phyloP scores from a whole-genome alignment of 2,329 filamentous ascomycete genomes.

The Monilinia fructicola region DNA sequence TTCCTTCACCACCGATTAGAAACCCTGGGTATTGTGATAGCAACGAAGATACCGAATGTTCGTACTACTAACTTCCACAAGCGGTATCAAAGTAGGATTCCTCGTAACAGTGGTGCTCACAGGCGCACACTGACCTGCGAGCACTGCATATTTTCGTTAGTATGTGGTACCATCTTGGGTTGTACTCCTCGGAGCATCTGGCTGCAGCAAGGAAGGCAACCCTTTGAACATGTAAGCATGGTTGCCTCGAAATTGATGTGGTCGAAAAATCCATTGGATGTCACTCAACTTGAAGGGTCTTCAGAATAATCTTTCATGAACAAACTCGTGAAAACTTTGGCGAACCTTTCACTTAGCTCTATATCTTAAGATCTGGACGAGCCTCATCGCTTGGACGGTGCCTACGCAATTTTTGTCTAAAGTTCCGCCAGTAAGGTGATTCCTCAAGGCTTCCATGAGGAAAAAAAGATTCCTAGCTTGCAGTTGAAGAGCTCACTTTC shows the following conservation, averaged over 20 bases:
- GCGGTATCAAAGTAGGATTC: neutral
- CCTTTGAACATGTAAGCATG: neutral
- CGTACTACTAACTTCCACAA: neutral
- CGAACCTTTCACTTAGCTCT: neutral
- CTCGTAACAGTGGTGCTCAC: conserved; percentile 8
- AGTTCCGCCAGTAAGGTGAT: neutral
- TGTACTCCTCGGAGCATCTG: neutral
- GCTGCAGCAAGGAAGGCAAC: neutral
- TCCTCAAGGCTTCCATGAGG: neutral
- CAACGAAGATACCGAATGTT: neutral
- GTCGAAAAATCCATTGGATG: neutral
- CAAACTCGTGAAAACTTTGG: neutral
- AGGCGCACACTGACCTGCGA: neutral
- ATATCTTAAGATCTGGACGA: too few species aligned
- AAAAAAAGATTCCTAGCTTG: neutral
- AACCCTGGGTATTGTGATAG: neutral
- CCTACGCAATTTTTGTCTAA: too few species aligned
- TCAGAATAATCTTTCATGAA: neutral
- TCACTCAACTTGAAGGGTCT: neutral
- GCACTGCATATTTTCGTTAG: conserved; percentile 15
- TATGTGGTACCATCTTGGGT: neutral
- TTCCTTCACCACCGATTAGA: neutral
- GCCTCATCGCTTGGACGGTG: too few species aligned
- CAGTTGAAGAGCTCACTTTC: neutral
- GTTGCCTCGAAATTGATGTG: neutral